Base-by-base conservation (phyloP, 768 basidiomycete genomes). In the Imleria badia region DNA sequence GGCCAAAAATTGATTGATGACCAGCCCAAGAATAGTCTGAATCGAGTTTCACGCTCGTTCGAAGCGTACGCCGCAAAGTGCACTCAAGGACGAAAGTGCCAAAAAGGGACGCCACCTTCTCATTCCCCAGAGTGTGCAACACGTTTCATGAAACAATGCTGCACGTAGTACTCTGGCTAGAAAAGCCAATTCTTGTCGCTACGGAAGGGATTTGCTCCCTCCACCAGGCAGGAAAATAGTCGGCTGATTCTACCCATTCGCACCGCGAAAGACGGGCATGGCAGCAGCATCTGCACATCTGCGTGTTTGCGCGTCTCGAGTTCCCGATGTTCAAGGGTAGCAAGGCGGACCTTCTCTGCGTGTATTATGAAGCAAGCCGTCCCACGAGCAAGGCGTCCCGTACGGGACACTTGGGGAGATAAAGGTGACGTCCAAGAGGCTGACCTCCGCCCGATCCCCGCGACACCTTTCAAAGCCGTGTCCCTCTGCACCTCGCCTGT, bases 381-480 rank as follows among this genome's bases (percentile, higher is more conserved):
- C 31, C 29, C 13, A 41, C 55, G 48, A 56, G 15, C 56, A 59
- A 57, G 57, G 65, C 65, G 39, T 48, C 55, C 58, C 36, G 17
- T 20, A 6, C 6, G 36, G 55, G 51, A 59, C 59, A 34, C 65
- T 38, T 14, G 47, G 65, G 53, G 54, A 40, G 65, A 66, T 49
- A 45, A 53, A 54, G 7, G 52, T 22, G 41, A 14, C 29, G 17
- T 30, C 48, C 15, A 26, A 26, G n/a, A 34, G 33, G 48, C 11
- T 1, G 29, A 14, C 20, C 10, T 49, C 58, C 72, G 74, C 79
- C 81, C 80, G 64, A 73, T 80, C 81, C 75, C 80, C 79, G 73
- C 80, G 71, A 74, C 80, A 77, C 78, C 7, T 84, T 80, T 78
- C 79, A 83, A 80, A 75, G 54, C 54, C 31, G 8, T 12, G 15